Evolutionary conservation across 2,329 filamentous ascomycete genomes (phyloP), one percentile per base, ranked within the genome.

Genomic region (Setomelanomma holmii): DNA sequence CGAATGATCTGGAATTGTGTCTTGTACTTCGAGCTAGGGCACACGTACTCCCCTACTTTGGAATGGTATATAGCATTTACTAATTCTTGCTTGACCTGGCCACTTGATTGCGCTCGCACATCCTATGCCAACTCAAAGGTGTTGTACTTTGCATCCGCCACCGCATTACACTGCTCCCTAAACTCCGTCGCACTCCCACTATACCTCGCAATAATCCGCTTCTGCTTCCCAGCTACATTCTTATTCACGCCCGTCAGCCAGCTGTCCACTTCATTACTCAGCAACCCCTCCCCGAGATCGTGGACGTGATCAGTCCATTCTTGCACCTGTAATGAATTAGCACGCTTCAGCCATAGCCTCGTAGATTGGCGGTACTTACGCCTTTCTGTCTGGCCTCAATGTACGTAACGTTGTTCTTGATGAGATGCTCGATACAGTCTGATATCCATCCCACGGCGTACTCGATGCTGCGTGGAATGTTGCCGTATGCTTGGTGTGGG

Each of bases 401-500:
- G 14, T 14, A 14, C 10, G 27, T 6, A 30, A 30, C 5, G 5
- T 30, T 30, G 5, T 30, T 30, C 10, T 30, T 30, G 27, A 30
- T 30, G 3, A 30, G 27, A 30, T 30, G 14, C 27, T 30, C 27
- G 10, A 30, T 14, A 14, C 27, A 30, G 14, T 73, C 67, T 0
- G 69, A 61, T 3, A 76, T 67, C 62, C 73, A 75, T 11, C 69
- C 62, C 0, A 77, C 76, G 1, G 76, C 75, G 46, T 78, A 75
- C 45, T 79, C 77, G 19, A 79, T 77, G 35, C 59, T 74, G 17
- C 73, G 66, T 5, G 76, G 73, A 7, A 74, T 72, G 33, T 79
- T 79, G 7, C 76, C 75, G 53, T 77, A 78, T 57, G 72, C 73
- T 46, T 78, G 75, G 41, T 79, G 73, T 0, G 76, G 76, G 0